Conservation (phyloP, 2,329 filamentous ascomycete species). For the Trichoderma arundinaceum region DNA sequence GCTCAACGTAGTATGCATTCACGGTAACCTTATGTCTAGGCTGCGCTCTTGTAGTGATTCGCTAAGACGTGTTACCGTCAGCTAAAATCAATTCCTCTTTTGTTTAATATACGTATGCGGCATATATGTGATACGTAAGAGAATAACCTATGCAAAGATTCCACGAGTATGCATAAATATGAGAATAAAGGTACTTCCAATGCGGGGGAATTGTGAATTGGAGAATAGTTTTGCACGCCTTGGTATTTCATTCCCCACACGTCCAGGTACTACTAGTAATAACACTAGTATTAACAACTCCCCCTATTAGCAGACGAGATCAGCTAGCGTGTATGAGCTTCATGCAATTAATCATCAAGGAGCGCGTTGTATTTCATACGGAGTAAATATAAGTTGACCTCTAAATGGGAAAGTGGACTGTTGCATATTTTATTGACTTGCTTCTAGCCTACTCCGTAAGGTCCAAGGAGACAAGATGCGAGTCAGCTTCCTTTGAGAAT, state of each 20-base stretch:
- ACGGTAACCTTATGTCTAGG: neutral
- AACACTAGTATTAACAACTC: neutral
- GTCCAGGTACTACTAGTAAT: neutral
- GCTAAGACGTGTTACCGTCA: constrained; percentile 1
- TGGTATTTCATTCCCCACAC: neutral
- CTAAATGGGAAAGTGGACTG: neutral
- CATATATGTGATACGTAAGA: too few species aligned
- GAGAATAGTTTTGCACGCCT: neutral
- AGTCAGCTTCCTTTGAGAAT: constrained; percentile 15
- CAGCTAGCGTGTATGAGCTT: neutral
- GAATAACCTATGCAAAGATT: too few species aligned
- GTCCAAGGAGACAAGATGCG: constrained; percentile 1
- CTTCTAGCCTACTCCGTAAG: neutral
- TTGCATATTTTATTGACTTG: constrained; percentile 10
- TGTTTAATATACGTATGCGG: too few species aligned
- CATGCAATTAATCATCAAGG: neutral
- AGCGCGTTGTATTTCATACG: too few species aligned
- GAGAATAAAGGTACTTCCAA: too few species aligned
- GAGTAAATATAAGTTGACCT: neutral
- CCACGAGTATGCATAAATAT: too few species aligned
- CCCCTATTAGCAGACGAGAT: neutral
- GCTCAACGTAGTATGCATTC: neutral
- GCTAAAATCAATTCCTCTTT: neutral
- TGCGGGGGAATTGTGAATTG: too few species aligned
- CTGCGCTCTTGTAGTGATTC: neutral